phyloP scores from a whole-genome alignment of 768 basidiomycete genomes.

The Phylloporus arenicola region DNA sequence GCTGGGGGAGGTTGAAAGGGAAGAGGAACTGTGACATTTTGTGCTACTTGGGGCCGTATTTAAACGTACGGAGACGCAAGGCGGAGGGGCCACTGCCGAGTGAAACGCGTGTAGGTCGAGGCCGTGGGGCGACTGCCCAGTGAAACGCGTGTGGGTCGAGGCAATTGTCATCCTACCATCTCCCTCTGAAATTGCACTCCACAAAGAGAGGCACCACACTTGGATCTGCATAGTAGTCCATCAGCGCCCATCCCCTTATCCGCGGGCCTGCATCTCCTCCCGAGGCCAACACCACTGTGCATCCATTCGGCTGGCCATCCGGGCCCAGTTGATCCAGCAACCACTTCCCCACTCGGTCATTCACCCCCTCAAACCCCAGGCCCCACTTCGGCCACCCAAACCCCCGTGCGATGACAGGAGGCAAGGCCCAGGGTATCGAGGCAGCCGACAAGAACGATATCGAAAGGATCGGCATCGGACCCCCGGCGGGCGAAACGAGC shows the following conservation, averaged over 20 bases:
- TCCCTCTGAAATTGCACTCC: slow-evolving; percentile 71
- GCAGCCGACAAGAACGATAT: slow-evolving; percentile 82
- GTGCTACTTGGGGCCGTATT: slow-evolving; percentile 12
- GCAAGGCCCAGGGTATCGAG: slow-evolving; percentile 75
- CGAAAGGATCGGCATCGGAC: slow-evolving; percentile 46
- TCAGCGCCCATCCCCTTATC: slow-evolving; percentile 68
- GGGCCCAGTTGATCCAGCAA: slow-evolving; percentile 47
- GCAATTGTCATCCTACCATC: too few species aligned
- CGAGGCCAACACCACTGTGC: not conserved
- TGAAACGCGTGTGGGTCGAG: slow-evolving; percentile 6
- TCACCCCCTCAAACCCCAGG: slow-evolving; percentile 83
- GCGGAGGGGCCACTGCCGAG: slow-evolving; percentile 7
- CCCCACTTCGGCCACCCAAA: slow-evolving; percentile 77
- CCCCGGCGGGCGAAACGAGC: slow-evolving; percentile 39
- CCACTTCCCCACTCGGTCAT: slow-evolving; percentile 69
- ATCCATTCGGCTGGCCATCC: not conserved
- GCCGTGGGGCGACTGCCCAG: slow-evolving; percentile 7
- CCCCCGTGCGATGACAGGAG: slow-evolving; percentile 71
- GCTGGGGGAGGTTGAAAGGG: not conserved
- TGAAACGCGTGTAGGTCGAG: slow-evolving; percentile 10
- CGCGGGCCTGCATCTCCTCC: slow-evolving; percentile 27
- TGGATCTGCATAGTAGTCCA: slow-evolving; percentile 71
- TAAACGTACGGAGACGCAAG: slow-evolving; percentile 18
- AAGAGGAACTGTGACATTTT: slow-evolving; percentile 10
- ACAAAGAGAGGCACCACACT: slow-evolving; percentile 58